Conservation (phyloP, 352 stramenopile species). For the Globisporangium solare region DNA sequence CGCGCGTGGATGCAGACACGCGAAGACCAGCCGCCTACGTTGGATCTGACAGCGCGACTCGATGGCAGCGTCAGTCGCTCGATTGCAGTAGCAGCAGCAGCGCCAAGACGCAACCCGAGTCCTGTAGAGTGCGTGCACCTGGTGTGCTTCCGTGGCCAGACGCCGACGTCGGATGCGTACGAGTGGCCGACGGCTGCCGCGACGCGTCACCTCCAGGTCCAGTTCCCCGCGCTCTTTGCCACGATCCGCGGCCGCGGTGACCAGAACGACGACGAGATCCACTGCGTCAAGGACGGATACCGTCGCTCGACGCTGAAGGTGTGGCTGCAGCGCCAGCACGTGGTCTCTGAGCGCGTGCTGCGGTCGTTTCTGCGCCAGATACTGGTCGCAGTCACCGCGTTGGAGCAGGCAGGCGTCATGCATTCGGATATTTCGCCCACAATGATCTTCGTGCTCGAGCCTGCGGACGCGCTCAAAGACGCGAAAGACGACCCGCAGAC, state of each 20-base stretch:
- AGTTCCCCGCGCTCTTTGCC: conserved; percentile 6
- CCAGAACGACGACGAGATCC: conserved; percentile 9
- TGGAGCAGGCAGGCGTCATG: conserved; percentile 39
- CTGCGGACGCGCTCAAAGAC: neutral
- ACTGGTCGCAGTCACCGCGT: conserved; percentile 43
- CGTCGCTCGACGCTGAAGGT: conserved; percentile 25
- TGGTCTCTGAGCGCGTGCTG: conserved; percentile 32
- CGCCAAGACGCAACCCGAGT: too few relatives aligned
- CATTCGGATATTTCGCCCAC: conserved; percentile 49
- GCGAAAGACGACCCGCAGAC: neutral
- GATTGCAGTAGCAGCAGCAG: too few relatives aligned
- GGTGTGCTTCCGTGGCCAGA: neutral
- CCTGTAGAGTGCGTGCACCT: conserved; percentile 11
- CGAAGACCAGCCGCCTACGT: neutral
- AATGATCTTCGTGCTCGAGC: conserved; percentile 47
- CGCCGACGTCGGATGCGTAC: neutral
- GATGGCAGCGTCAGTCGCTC: too few relatives aligned
- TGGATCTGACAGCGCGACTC: neutral
- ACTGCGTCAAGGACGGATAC: conserved; percentile 22
- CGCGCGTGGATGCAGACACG: conserved; percentile 6
- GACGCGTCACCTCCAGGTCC: conserved; percentile 2
- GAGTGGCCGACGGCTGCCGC: conserved; percentile 1
- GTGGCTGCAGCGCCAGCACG: conserved; percentile 34
- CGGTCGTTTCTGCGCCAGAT: conserved; percentile 59
- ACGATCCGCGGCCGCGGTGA: conserved; percentile 1